Percentiles rank a stretch among this genome's conserved stretches.
These are phyloP conservation scores for Aspergillus transmontanensis DNA, from an alignment of 2,329 filamentous ascomycete species.

Conservation along the genomic window DNA sequence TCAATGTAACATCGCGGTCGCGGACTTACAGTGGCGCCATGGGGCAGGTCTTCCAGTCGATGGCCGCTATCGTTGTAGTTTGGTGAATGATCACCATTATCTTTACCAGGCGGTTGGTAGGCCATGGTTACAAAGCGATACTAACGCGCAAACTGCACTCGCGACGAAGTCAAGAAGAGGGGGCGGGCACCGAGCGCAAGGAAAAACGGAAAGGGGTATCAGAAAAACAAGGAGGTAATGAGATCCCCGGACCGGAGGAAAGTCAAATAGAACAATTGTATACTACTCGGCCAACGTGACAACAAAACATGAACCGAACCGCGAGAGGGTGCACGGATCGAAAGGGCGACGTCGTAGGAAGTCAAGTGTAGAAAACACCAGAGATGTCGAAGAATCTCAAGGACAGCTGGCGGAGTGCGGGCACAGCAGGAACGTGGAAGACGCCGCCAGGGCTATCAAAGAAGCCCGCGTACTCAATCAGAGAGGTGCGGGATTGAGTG, in stretches of 20 bases:
- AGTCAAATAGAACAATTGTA: constrained; percentile 15
- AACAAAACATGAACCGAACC: neutral
- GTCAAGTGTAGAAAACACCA: constrained; percentile 8
- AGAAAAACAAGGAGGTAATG: constrained; percentile 21
- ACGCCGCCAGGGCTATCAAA: constrained; percentile 29
- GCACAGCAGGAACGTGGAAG: constrained; percentile 25
- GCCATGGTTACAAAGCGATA: constrained; percentile 53
- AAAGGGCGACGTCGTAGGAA: constrained; percentile 5
- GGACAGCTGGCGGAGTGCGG: constrained; percentile 15
- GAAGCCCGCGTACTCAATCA: constrained; percentile 20
- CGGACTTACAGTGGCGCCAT: constrained; percentile 58
- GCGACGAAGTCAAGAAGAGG: constrained; percentile 15
- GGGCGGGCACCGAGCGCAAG: constrained; percentile 19
- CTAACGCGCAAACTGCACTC: constrained; percentile 17
- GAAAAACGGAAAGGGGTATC: constrained; percentile 24
- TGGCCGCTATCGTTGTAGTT: constrained; percentile 64
- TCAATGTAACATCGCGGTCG: neutral
- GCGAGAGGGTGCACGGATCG: constrained; percentile 1
- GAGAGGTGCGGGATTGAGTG: constrained; percentile 11
- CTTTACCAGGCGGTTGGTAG: constrained; percentile 60
- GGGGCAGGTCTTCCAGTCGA: constrained; percentile 67
- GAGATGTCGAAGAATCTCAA: constrained; percentile 14
- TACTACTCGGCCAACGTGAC: neutral
- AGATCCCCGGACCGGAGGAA: constrained; percentile 12
- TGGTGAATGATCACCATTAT: constrained; percentile 41